Percentiles rank a stretch among this genome's conserved stretches.
These are phyloP conservation scores for Fusarium subtropicale DNA, from an alignment of 2,329 filamentous ascomycete species.

Conservation along the genomic window DNA sequence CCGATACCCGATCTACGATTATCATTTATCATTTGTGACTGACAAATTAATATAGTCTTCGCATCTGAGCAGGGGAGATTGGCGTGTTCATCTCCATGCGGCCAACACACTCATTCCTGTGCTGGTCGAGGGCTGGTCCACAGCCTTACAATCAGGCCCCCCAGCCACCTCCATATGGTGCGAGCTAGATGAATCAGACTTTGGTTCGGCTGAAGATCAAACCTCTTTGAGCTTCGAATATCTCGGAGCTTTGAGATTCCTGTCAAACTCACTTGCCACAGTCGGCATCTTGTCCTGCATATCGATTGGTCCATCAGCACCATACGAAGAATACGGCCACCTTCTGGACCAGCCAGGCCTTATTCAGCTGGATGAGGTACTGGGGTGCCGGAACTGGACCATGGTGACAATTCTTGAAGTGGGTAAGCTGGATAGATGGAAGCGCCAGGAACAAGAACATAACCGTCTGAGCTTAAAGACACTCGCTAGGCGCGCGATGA, in stretches of 20 bases:
- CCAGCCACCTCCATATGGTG: neutral
- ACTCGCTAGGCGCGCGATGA: neutral
- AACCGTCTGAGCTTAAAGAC: neutral
- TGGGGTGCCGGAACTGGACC: neutral
- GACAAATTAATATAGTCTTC: neutral
- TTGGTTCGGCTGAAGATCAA: neutral
- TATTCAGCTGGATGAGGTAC: neutral
- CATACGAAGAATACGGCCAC: neutral
- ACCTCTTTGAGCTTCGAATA: neutral
- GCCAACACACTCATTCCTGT: conserved; percentile 1
- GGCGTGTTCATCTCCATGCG: neutral
- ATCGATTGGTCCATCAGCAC: neutral
- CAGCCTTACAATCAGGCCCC: neutral
- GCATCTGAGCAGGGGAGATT: neutral
- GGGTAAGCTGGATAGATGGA: neutral
- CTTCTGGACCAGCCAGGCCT: neutral
- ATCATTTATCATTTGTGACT: neutral
- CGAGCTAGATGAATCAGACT: neutral
- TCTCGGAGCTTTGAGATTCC: neutral
- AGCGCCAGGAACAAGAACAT: neutral
- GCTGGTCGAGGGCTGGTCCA: neutral
- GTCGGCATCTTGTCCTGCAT: neutral
- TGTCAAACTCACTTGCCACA: neutral
- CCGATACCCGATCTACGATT: neutral
- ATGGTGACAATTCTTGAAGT: neutral